These are phyloP conservation scores for Pisolithus orientalis DNA, from an alignment of 768 basidiomycete genomes.

Conservation along the genomic window DNA sequence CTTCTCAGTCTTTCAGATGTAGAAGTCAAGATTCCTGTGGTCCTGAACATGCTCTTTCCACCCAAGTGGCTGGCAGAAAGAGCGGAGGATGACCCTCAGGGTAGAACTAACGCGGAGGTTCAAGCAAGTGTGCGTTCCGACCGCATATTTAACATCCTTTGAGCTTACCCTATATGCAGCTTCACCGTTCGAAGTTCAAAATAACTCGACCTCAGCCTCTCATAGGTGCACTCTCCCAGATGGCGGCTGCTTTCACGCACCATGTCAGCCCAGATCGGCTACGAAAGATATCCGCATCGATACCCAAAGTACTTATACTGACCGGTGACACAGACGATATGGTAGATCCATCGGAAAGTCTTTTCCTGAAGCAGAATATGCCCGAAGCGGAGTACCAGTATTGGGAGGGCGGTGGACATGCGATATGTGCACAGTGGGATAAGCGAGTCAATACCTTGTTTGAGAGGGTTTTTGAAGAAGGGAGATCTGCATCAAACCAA, in stretches of 20 bases:
- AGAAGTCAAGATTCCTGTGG: conserved; percentile 40
- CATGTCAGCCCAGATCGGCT: conserved; percentile 45
- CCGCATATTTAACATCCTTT: not conserved
- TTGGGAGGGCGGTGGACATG: conserved; percentile 64
- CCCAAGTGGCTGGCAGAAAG: conserved; percentile 51
- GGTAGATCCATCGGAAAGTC: conserved; percentile 45
- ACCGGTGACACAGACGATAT: conserved; percentile 65
- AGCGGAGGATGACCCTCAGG: conserved; percentile 46
- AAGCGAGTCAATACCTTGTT: conserved; percentile 50
- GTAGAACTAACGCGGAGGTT: conserved; percentile 59
- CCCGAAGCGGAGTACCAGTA: conserved; percentile 46
- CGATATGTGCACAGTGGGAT: conserved; percentile 42
- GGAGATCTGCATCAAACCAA: conserved; percentile 13
- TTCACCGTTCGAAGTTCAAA: conserved; percentile 36
- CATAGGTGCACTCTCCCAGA: conserved; percentile 64
- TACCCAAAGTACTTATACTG: conserved; percentile 64
- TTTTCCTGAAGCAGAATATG: conserved; percentile 51
- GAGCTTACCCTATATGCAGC: conserved; percentile 26
- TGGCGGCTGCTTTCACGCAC: conserved; percentile 63
- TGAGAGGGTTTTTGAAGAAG: conserved; percentile 52
- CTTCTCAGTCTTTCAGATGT: conserved; percentile 32
- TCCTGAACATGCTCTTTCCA: conserved; percentile 57
- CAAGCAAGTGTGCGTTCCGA: conserved; percentile 42
- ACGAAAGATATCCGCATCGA: conserved; percentile 39
- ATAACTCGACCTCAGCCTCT: conserved; percentile 54